Conservation (phyloP, 177 flowering plant genomes). For the Telopea speciosissima region DNA sequence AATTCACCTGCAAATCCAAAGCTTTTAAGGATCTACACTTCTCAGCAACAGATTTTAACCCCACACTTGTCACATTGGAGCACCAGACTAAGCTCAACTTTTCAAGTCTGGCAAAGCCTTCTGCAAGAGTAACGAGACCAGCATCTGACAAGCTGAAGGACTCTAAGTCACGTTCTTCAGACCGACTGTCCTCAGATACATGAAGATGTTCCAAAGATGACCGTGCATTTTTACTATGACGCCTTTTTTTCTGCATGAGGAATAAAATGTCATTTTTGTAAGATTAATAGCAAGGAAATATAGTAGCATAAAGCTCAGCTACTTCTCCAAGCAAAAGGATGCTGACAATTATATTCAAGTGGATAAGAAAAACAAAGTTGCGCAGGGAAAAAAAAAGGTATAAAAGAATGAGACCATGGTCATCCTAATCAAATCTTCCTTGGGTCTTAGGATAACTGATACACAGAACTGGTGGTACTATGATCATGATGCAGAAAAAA, state of each 20-base stretch:
- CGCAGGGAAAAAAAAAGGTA: background rate
- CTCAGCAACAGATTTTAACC: constrained; percentile 59
- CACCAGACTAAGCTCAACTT: constrained; percentile 91
- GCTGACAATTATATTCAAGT: background rate
- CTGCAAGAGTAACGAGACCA: constrained; percentile 56
- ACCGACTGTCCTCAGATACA: constrained; percentile 19
- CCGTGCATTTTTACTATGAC: constrained; percentile 13
- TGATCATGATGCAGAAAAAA: too few species aligned
- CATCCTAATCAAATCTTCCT: background rate
- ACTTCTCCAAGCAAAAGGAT: background rate
- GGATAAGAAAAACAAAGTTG: background rate
- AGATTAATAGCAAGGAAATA: background rate
- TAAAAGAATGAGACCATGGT: background rate
- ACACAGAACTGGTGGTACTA: background rate
- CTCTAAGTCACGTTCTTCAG: constrained; percentile 32
- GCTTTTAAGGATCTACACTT: constrained; percentile 52
- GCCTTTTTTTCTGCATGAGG: constrained; percentile 48
- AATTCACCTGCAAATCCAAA: constrained; percentile 72
- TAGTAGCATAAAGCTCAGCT: background rate
- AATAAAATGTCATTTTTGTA: background rate
- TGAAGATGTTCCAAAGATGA: constrained; percentile 29
- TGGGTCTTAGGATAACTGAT: background rate
- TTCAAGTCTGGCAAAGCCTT: constrained; percentile 55
- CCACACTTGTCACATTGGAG: constrained; percentile 54
- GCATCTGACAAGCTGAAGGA: constrained; percentile 57